Conservation (phyloP, 192 early-diverging fungal genomes). For the Kappamyces sp. region DNA sequence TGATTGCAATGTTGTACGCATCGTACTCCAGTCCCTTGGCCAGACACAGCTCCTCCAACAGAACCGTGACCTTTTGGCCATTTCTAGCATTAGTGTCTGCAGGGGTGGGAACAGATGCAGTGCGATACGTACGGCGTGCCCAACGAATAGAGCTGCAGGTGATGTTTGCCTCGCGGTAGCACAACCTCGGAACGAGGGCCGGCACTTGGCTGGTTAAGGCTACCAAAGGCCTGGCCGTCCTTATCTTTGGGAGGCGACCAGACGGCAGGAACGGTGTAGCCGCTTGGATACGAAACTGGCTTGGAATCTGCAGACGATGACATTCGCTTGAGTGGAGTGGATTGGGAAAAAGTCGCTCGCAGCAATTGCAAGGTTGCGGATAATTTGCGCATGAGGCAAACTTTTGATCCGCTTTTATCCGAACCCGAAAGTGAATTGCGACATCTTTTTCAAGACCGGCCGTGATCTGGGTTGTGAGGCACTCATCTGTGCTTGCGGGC, state of each 20-base stretch:
- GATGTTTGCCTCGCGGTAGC: slow-evolving; percentile 15
- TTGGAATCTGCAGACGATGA: too few relatives aligned
- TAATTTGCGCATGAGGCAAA: too few relatives aligned
- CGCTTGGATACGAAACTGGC: background rate
- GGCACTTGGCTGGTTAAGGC: slow-evolving; percentile 20
- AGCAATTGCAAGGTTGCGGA: too few relatives aligned
- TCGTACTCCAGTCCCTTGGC: slow-evolving; percentile 30
- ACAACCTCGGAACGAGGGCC: slow-evolving; percentile 18
- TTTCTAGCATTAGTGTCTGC: slow-evolving; percentile 6
- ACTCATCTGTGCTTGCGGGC: too few relatives aligned
- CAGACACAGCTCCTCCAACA: slow-evolving; percentile 32
- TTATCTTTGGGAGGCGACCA: slow-evolving; percentile 8
- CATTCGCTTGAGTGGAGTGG: too few relatives aligned
- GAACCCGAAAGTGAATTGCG: too few relatives aligned
- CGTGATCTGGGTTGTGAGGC: too few relatives aligned
- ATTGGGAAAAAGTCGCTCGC: too few relatives aligned
- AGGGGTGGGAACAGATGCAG: too few relatives aligned
- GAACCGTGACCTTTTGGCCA: slow-evolving; percentile 28
- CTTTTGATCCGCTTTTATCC: too few relatives aligned
- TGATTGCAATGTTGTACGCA: slow-evolving; percentile 19
- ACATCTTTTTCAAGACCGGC: too few relatives aligned
- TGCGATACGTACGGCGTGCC: slow-evolving; percentile 18
- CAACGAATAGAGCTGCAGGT: slow-evolving; percentile 20
- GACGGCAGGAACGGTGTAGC: slow-evolving; percentile 11
- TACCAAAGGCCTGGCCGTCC: background rate